Evolutionary conservation across 345 rosid genomes (phyloP).

Genomic region (Fremontodendron californicum): DNA sequence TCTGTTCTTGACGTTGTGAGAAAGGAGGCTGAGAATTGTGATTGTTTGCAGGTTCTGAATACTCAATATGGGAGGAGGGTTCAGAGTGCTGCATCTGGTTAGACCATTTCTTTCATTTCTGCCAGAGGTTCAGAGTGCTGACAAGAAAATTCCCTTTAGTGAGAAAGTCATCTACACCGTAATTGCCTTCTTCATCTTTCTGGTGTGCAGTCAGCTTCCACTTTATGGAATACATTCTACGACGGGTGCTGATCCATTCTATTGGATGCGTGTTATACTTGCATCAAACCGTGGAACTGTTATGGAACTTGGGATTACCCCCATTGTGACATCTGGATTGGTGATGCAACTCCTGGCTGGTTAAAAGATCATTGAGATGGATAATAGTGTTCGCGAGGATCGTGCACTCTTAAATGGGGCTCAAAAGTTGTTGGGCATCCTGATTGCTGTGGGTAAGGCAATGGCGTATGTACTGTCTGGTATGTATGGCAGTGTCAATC

Average conservation of each 20-base stretch:
- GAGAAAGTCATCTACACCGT: neutral
- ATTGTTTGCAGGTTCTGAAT: too few species aligned
- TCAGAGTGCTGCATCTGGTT: neutral
- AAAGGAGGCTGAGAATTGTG: too few species aligned
- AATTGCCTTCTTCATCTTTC: neutral
- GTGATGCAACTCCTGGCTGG: conserved; percentile 1
- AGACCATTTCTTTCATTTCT: neutral
- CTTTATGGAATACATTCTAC: neutral
- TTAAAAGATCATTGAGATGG: neutral
- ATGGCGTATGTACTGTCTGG: neutral
- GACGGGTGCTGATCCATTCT: neutral
- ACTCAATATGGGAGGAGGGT: neutral
- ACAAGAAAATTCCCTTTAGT: neutral
- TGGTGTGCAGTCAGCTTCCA: conserved; percentile 1
- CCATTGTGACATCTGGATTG: neutral
- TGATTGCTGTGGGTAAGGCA: neutral
- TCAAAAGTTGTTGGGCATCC: conserved; percentile 1
- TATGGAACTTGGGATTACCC: neutral
- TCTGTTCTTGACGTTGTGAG: too few species aligned
- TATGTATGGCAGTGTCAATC: neutral
- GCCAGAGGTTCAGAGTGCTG: neutral
- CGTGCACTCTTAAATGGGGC: neutral
- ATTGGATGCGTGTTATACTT: neutral
- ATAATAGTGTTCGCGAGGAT: neutral
- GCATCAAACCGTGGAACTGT: conserved; percentile 1